phyloP scores from a whole-genome alignment of 2,329 filamentous ascomycete species.

The Aspergillus ochraceus region DNA sequence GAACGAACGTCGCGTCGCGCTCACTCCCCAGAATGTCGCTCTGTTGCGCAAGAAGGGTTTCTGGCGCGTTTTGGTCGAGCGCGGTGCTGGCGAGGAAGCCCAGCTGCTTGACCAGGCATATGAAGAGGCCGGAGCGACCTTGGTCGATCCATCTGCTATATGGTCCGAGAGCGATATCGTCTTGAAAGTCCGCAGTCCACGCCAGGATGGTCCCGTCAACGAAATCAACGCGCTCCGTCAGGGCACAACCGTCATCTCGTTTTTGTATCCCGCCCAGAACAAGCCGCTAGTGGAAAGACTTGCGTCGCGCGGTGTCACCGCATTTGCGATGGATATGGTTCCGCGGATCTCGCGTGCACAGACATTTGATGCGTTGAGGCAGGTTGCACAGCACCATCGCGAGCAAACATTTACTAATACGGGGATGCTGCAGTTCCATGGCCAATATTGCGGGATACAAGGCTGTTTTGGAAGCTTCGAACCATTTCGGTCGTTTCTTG shows the following conservation, averaged over 20 bases:
- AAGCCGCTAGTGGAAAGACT: conserved; percentile 71
- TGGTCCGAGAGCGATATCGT: conserved; percentile 77
- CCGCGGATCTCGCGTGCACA: conserved; percentile 87
- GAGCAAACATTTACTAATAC: neutral
- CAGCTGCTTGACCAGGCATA: conserved; percentile 79
- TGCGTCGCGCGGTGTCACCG: conserved; percentile 68
- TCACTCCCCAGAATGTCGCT: conserved; percentile 80
- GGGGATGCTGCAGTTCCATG: conserved; percentile 68
- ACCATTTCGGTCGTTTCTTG: conserved; percentile 83
- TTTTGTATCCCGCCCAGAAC: conserved; percentile 81
- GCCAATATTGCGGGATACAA: conserved; percentile 94
- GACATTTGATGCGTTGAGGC: conserved; percentile 75
- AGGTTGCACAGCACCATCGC: conserved; percentile 3
- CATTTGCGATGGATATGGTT: conserved; percentile 91
- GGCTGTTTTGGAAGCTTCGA: conserved; percentile 84
- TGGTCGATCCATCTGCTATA: conserved; percentile 68
- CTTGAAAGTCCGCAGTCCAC: conserved; percentile 79
- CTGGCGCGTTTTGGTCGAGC: conserved; percentile 72
- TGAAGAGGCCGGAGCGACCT: conserved; percentile 71
- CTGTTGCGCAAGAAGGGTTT: conserved; percentile 85
- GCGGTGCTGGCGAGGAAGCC: conserved; percentile 74
- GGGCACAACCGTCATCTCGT: conserved; percentile 75
- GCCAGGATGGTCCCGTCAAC: conserved; percentile 54
- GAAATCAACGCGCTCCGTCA: conserved; percentile 69
- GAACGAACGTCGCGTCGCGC: conserved; percentile 77